Conservation (phyloP, 139 green algal species). For the Chlorella sorokiniana region DNA sequence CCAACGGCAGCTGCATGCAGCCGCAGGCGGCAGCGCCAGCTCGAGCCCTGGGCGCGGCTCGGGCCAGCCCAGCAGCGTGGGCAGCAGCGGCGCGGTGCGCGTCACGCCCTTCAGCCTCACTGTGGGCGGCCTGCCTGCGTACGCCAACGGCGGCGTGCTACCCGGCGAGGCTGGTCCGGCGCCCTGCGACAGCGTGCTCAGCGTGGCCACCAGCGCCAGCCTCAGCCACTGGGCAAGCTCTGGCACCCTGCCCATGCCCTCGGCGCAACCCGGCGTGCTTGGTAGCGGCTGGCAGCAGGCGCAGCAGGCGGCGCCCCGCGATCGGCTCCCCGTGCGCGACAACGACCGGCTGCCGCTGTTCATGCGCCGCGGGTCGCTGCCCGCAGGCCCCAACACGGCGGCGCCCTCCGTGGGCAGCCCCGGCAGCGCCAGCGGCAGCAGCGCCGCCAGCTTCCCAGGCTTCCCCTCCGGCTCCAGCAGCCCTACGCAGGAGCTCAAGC, state of each 20-base stretch:
- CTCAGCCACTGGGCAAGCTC: conserved; percentile 10
- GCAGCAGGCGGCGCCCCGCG: not conserved
- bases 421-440: conserved; percentile 4
- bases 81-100: not conserved
- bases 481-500: conserved; percentile 18
- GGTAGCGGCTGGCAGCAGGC: not conserved
- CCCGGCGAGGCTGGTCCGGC: not conserved
- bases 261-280: not conserved
- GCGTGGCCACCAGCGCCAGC: conserved; percentile 13
- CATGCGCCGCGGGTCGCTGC: conserved; percentile 16
- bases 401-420: not conserved
- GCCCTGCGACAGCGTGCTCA: conserved; percentile 1
- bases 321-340: not conserved
- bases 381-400: not conserved
- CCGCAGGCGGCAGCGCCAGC: not conserved
- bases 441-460: conserved; percentile 20
- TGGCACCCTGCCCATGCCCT: not conserved
- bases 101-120: not conserved
- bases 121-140: not conserved
- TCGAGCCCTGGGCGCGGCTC: not conserved
- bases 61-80: conserved; percentile 2
- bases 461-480: conserved; percentile 12
- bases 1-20: conserved; percentile 3
- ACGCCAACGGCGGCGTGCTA: not conserved
- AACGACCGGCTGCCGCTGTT: conserved; percentile 22